These are phyloP conservation scores for Tulasnella sp. DNA, from an alignment of 768 basidiomycete species.

Conservation along the genomic window DNA sequence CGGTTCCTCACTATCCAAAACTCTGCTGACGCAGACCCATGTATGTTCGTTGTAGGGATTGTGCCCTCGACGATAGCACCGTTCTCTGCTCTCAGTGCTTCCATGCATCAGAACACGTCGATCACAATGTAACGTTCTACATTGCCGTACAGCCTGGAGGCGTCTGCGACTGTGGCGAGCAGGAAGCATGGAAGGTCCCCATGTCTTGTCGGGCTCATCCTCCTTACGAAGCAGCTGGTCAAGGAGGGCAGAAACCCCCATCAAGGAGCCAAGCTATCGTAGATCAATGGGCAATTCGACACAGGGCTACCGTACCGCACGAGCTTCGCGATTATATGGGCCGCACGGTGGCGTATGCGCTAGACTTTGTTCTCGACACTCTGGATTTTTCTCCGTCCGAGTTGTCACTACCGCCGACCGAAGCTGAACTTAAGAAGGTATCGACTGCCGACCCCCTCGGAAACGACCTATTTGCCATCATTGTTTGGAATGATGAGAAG, in stretches of 20 bases:
- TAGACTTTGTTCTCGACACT: slow-evolving; percentile 81
- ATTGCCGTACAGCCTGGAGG: slow-evolving; percentile 88
- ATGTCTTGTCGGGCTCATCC: slow-evolving; percentile 76
- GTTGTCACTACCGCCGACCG: slow-evolving; percentile 58
- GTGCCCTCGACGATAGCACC: slow-evolving; percentile 82
- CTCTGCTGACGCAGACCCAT: neutral
- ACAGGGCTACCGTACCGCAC: slow-evolving; percentile 54
- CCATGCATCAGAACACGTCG: slow-evolving; percentile 76
- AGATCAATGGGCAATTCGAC: slow-evolving; percentile 32
- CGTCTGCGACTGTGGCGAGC: slow-evolving; percentile 93
- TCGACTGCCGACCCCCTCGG: slow-evolving; percentile 73
- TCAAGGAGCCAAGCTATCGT: slow-evolving; percentile 44
- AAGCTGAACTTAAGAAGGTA: slow-evolving; percentile 67
- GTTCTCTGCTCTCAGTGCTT: slow-evolving; percentile 90
- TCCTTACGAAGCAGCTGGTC: slow-evolving; percentile 41
- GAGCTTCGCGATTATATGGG: slow-evolving; percentile 73
- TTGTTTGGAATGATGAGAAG: slow-evolving; percentile 97
- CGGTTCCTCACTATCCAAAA: neutral
- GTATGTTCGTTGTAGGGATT: slow-evolving; percentile 59
- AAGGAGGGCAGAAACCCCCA: slow-evolving; percentile 33
- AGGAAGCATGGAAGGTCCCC: slow-evolving; percentile 74
- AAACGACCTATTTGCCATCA: slow-evolving; percentile 73
- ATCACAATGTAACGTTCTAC: slow-evolving; percentile 91
- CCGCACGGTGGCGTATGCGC: slow-evolving; percentile 66
- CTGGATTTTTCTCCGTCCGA: slow-evolving; percentile 81